A percentile compares a stretch with the other conserved stretches of the same genome.
Evolutionary conservation across 2,329 filamentous ascomycete genomes (phyloP).

Genomic region (Fusarium algeriense): DNA sequence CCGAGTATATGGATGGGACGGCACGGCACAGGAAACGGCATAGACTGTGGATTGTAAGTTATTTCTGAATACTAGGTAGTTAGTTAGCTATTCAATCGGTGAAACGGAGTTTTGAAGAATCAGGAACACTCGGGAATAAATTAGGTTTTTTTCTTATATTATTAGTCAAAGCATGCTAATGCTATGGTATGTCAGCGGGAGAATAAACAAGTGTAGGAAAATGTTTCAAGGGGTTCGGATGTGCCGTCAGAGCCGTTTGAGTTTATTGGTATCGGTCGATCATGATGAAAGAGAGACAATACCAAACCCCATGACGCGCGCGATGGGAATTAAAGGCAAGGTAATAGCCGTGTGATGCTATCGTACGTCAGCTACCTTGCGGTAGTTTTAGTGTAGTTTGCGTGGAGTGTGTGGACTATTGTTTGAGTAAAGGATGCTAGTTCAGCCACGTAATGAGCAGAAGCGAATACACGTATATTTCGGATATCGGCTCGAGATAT

Average conservation of each 20-base stretch:
- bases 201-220: conserved; percentile 6
- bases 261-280: conserved; percentile 13
- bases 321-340: not conserved
- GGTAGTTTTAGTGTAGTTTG: too few species aligned
- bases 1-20: conserved; percentile 21
- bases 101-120: not conserved
- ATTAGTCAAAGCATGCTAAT: not conserved
- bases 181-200: not conserved
- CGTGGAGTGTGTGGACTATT: not conserved
- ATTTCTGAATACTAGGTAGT: not conserved
- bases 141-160: not conserved
- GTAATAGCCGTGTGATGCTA: conserved; percentile 1
- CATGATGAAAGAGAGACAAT: not conserved
- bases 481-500: conserved; percentile 28
- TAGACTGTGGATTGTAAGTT: not conserved
- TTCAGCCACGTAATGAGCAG: conserved; percentile 10
- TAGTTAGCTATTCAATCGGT: not conserved
- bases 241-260: conserved; percentile 39
- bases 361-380: conserved; percentile 15
- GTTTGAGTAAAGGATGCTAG: not conserved
- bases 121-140: not conserved
- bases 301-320: not conserved
- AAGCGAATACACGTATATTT: not conserved
- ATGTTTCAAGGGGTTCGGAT: conserved; percentile 18
- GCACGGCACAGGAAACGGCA: conserved; percentile 27